A percentile compares a stretch with the other conserved stretches of the same genome.
Evolutionary conservation across 225 moss, liverwort and hornwort species (phyloP).

Genomic region (Physcomitrium patens): DNA sequence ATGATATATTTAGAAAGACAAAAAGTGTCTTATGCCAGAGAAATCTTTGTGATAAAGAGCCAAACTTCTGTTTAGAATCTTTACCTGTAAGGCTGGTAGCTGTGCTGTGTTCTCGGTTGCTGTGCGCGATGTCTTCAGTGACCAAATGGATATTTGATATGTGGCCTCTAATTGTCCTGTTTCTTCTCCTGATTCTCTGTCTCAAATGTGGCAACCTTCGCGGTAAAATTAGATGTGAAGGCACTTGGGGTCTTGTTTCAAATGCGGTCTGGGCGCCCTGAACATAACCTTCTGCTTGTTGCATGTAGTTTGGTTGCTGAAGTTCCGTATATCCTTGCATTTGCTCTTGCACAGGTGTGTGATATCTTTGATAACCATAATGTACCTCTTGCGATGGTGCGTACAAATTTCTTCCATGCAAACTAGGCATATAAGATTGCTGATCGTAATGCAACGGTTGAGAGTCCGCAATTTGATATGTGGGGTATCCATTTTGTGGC

Average conservation of each 20-base stretch:
- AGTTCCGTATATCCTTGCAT: slow-evolving; percentile 37
- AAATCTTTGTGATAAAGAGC: neutral
- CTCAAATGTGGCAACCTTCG: slow-evolving; percentile 45
- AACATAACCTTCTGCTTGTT: slow-evolving; percentile 32
- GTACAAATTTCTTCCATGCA: slow-evolving; percentile 33
- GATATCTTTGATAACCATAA: slow-evolving; percentile 34
- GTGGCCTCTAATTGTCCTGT: slow-evolving; percentile 36
- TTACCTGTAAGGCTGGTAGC: slow-evolving; percentile 52
- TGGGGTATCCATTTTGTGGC: slow-evolving; percentile 28
- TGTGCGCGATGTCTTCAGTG: slow-evolving; percentile 37
- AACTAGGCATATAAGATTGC: slow-evolving; percentile 29
- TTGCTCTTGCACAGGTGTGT: slow-evolving; percentile 35
- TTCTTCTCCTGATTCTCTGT: slow-evolving; percentile 44
- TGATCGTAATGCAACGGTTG: slow-evolving; percentile 36
- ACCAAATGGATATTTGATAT: slow-evolving; percentile 34
- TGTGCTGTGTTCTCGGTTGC: slow-evolving; percentile 39
- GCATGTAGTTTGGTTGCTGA: slow-evolving; percentile 38
- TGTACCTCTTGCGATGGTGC: slow-evolving; percentile 34
- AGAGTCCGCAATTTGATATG: slow-evolving; percentile 30
- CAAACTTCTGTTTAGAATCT: neutral
- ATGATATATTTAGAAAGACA: neutral
- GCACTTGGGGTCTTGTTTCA: slow-evolving; percentile 39
- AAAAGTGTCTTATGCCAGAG: neutral
- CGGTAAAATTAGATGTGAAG: slow-evolving; percentile 37
- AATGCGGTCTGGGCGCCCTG: slow-evolving; percentile 26